Base-by-base conservation (phyloP, 2,329 filamentous ascomycete genomes). In the Ophioceras dolichostomum region DNA sequence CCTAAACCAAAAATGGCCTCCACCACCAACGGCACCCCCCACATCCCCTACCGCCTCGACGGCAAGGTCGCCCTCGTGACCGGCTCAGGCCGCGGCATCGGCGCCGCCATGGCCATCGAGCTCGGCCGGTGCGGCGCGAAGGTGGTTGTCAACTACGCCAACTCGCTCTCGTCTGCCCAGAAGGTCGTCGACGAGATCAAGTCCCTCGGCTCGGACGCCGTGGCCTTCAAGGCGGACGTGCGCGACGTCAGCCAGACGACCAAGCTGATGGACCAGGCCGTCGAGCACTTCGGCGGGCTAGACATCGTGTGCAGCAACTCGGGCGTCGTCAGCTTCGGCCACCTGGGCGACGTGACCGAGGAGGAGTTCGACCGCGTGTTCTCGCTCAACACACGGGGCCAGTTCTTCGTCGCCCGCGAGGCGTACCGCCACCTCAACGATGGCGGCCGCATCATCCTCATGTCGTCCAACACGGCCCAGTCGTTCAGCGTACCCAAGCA, bases 261-360 rank as follows among this genome's bases (percentile, higher is more conserved):
- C 9, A 36, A 43, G 16, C 48, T 59, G 3, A 46, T 59, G 16
- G 63, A 68, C 45, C 53, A 72, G 45, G 70, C 71, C 36, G 63
- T 75, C 38, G 57, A 57, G 40, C 64, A 71, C 55, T 77, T 73
- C 49, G 71, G 71, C 51, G 65, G 68, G 49, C 63, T 76, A 47
- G 68, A 76, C 52, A 75, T 76, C 46, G 70, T 71, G 53, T 67
- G 64, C 60, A 72, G 65, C 45, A 75, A 75, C 61, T 70, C 69
- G 5, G 70, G 70, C 34, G 70, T 70, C 34, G 70, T 73, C 51
- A 61, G 56, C 41, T 74, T 71, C 64, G 68, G 72, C 46, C 67
- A 70, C 52, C 65, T 70, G 8, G 62, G 66, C 49, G 69, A 73
- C 43, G 69, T 75, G 10, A 57, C 65, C 9, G 39, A 49, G 61